phyloP scores from a whole-genome alignment of 208 protist genomes.

The Sergeia podlipaevii region DNA sequence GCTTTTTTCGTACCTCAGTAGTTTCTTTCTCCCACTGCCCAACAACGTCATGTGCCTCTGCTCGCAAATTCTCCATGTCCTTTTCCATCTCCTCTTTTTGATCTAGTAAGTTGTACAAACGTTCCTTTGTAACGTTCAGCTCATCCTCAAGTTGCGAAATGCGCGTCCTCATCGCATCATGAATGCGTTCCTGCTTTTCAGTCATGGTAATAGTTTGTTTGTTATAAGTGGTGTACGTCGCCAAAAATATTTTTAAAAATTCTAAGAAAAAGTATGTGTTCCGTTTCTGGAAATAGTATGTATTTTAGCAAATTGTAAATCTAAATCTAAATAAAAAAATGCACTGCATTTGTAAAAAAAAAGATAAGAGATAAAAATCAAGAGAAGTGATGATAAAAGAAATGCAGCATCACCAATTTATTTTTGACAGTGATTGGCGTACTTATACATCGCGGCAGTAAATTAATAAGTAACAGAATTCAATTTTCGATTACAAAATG shows the following conservation, averaged over 20 bases:
- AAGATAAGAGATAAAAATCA: constrained; percentile 11
- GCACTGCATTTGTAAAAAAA: not conserved
- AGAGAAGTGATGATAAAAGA: too few relatives aligned
- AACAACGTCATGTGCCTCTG: constrained; percentile 68
- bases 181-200: constrained; percentile 46
- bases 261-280: too few relatives aligned
- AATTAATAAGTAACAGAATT: too few relatives aligned
- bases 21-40: constrained; percentile 66
- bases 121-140: constrained; percentile 22
- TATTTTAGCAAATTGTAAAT: constrained; percentile 5
- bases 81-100: constrained; percentile 40
- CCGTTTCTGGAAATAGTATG: too few relatives aligned
- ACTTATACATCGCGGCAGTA: too few relatives aligned
- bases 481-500: too few relatives aligned
- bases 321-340: not conserved
- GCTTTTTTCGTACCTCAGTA: constrained; percentile 29
- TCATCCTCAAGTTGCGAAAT: constrained; percentile 75
- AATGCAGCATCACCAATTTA: too few relatives aligned
- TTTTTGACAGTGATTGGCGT: too few relatives aligned
- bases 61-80: constrained; percentile 45
- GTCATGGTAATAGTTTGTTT: constrained; percentile 22
- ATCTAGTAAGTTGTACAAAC: constrained; percentile 8
- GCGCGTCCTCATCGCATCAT: constrained; percentile 54
- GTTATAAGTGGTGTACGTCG: too few relatives aligned
- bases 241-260: too few relatives aligned